Base-by-base conservation (phyloP, 2,329 filamentous ascomycete genomes). In the Epichloe uncinata region DNA sequence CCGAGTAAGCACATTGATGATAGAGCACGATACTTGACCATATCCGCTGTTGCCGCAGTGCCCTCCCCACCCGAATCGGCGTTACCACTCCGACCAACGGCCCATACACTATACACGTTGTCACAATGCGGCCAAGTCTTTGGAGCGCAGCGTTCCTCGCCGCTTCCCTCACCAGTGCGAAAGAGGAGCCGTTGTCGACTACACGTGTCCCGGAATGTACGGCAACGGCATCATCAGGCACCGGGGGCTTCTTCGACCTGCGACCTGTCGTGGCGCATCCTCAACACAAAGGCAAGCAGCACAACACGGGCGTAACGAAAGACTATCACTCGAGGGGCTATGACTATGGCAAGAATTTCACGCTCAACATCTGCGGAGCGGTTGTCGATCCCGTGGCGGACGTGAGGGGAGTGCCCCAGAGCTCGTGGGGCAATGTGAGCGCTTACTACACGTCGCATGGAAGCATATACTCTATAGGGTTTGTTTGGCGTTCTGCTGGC, bases 341-440 rank as follows among this genome's bases (percentile, higher is more conserved):
- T 63, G 87, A 91, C 66, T 87, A 89, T 57, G 80, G 78, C 54
- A 79, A 80, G 55, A 91, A 91, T 69, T 93, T 93, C 61, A 91
- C 86, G 2, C 63, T 91, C 59, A 93, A 93, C 67, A 82, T 93
- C 58, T 93, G 87, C 69, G 81, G 75, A 36, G 73, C 85, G 1
- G 84, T 90, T n/a, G 75, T 89, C 15, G 79, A 85, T 57, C 70
- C 77, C n/a, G 70, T 85, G 20, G 69, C 74, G 42, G 71, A 79
- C 54, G 77, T 85, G 9, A 74, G 78, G 11, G 18, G 82, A n/a
- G 64, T 90, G 3, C 73, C 81, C 43, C 72, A 77, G 64, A 63
- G 64, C 50, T 59, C 73, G 44, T 87, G 81, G 81, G 72, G 71
- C 66, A 90, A 91, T 58, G 78, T 91, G 56, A 88, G 84, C 71